Percentiles rank a stretch among this genome's conserved stretches.
Evolutionary conservation across 2,329 filamentous ascomycete species (phyloP).

Genomic region (Neonectria neomacrospora): DNA sequence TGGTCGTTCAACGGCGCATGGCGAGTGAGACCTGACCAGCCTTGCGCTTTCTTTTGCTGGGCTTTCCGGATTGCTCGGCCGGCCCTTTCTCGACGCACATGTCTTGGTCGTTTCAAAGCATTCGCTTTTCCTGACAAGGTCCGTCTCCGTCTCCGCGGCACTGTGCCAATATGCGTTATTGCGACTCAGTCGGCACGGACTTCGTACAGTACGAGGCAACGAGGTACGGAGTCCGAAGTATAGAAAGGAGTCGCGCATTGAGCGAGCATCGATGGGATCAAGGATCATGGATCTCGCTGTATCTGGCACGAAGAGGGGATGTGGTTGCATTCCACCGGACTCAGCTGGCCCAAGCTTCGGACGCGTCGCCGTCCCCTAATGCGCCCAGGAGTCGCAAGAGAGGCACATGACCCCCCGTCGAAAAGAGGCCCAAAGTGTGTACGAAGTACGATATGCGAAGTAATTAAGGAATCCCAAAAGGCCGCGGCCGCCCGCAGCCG

Average conservation of each 20-base stretch:
- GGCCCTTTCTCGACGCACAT: conserved; percentile 11
- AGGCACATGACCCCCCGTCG: conserved; percentile 15
- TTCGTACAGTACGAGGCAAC: not conserved
- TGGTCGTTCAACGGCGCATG: conserved; percentile 28
- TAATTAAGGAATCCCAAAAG: conserved; percentile 3
- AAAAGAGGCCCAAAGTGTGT: conserved; percentile 2
- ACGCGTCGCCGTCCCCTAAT: conserved; percentile 20
- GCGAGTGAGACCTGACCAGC: conserved; percentile 34
- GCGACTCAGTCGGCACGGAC: conserved; percentile 8
- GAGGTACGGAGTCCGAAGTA: not conserved
- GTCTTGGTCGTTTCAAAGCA: conserved; percentile 8
- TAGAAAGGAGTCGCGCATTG: not conserved
- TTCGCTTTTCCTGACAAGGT: conserved; percentile 15
- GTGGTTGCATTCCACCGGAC: conserved; percentile 8
- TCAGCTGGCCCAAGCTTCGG: conserved; percentile 13
- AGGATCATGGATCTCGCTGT: conserved; percentile 28
- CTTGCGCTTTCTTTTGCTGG: conserved; percentile 24
- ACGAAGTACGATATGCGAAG: too few relatives aligned
- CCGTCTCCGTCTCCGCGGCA: not conserved
- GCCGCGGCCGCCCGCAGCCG: conserved; percentile 26
- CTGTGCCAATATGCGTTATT: not conserved
- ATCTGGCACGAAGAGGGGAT: conserved; percentile 23
- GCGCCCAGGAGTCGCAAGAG: conserved; percentile 10
- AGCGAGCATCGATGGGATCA: conserved; percentile 8
- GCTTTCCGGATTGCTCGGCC: not conserved